Percentiles rank a stretch among this genome's conserved stretches.
These are phyloP conservation scores for Adansonia gregorii DNA, from an alignment of 441 rosid species.

Conservation along the genomic window DNA sequence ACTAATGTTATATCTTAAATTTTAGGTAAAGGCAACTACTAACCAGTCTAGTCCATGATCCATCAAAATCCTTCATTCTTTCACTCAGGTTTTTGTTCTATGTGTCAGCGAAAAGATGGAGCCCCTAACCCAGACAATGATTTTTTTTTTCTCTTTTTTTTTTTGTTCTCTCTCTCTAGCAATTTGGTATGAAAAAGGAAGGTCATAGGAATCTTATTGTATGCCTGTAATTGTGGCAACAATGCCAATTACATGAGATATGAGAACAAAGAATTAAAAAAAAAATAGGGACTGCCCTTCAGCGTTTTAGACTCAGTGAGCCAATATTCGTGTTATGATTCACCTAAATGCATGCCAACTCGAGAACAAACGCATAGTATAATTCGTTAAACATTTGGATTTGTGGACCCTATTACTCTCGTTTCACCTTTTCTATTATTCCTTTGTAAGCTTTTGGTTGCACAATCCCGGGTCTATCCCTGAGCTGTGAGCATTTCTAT, in stretches of 20 bases:
- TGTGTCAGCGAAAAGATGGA: no score
- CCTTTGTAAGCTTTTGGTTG: slow-evolving; percentile 9
- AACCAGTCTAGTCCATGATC: no score
- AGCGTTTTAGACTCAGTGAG: background rate
- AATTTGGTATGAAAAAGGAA: background rate
- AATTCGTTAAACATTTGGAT: slow-evolving; percentile 17
- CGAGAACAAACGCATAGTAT: slow-evolving; percentile 32
- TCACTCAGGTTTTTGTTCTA: no score
- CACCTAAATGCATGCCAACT: slow-evolving; percentile 26
- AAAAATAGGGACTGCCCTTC: background rate
- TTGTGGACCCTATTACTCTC: slow-evolving; percentile 5
- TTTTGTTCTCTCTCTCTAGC: background rate
- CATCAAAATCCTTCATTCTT: no score
- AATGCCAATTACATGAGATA: background rate
- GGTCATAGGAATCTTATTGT: slow-evolving; percentile 28
- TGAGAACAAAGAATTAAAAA: background rate
- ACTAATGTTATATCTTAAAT: slow-evolving; percentile 27
- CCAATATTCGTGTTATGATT: background rate
- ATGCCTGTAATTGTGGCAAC: background rate
- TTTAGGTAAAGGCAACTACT: no score
- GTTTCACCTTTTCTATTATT: slow-evolving; percentile 14
- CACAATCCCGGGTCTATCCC: slow-evolving; percentile 25
- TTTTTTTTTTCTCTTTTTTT: no score
- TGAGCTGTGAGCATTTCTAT: slow-evolving; percentile 19
- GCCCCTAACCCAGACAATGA: no score